Conservation (phyloP, 805 yeast species). For the Teunomyces kruisii region DNA sequence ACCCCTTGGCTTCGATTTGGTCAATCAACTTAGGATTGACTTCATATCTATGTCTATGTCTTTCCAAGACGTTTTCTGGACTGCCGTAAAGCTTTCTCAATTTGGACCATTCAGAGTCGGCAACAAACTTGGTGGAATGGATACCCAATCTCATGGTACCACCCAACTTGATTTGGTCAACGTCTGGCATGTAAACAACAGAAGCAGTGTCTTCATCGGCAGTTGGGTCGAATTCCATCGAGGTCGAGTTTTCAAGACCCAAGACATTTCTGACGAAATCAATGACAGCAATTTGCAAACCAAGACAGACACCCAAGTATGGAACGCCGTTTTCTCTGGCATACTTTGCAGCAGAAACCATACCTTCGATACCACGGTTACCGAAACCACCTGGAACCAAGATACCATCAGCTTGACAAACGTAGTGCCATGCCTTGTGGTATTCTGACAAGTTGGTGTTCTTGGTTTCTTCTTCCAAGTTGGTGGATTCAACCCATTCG, state of each 20-base stretch:
- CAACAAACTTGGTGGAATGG: slow-evolving; percentile 81
- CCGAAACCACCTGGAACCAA: slow-evolving; percentile 99
- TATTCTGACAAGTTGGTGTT: slow-evolving; percentile 66
- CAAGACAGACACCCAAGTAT: slow-evolving; percentile 94
- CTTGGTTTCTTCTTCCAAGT: slow-evolving; percentile 75
- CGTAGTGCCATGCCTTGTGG: slow-evolving; percentile 93
- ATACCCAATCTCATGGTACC: slow-evolving; percentile 99
- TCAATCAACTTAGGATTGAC: slow-evolving; percentile 82
- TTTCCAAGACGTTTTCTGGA: slow-evolving; percentile 68
- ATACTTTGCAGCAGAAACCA: slow-evolving; percentile 95
- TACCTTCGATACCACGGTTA: slow-evolving; percentile 95
- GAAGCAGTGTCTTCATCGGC: slow-evolving; percentile 63
- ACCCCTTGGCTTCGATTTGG: slow-evolving; percentile 72
- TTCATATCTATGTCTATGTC: slow-evolving; percentile 99
- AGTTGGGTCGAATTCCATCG: slow-evolving; percentile 78
- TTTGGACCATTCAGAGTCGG: slow-evolving; percentile 61
- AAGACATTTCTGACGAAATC: slow-evolving; percentile 84
- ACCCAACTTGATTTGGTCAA: slow-evolving; percentile 91
- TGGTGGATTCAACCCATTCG: slow-evolving; percentile 94
- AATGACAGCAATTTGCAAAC: slow-evolving; percentile 95
- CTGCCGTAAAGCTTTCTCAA: slow-evolving; percentile 80
- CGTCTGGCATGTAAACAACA: slow-evolving; percentile 98
- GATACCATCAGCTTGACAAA: slow-evolving; percentile 94
- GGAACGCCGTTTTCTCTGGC: slow-evolving; percentile 97
- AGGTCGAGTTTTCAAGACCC: slow-evolving; percentile 65